Evolutionary conservation across 345 rosid species (phyloP), one percentile per base, ranked within the genome.

Genomic region (Syzygium jambos): DNA sequence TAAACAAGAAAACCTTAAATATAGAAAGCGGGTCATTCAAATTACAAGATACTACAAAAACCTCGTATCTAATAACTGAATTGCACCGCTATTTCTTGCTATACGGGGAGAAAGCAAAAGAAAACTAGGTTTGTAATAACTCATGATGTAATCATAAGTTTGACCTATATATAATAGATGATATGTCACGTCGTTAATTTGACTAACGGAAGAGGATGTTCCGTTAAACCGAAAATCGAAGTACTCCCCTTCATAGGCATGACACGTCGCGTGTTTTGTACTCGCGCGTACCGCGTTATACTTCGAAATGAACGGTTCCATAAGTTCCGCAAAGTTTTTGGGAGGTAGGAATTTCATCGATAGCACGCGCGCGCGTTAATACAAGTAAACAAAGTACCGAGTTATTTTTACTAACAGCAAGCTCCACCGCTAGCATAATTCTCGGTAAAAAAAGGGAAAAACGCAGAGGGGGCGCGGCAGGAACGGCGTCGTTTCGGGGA

Each of bases 361-460:
- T 34, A 29, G 14, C 78, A 0, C 34, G 41, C 1, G 41, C 30
- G 16, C 5, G 3, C 9, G 19, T 30, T 30, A 65, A 29, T 7
- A 30, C 22, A 7, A 65, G 78, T 30, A 30, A 65, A 25, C 10
- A 51, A 68, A 5, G 23, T 34, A 4, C 0, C 0, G 3, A 0
- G 3, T 9, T 9, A 17, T 68, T 17, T 30, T 30, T 1, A 17
- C 78, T 1, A 30, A 30, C 78, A 30, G 14, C 46, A 43, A 43
- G 46, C 46, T 43, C 46, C 19, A 2, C 78, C 43, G 10, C 25
- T 68, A 9, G 59, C 22, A 52, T 4, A 41, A 4, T 41, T 5
- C 43, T 41, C 6, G 43, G 43, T 41, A 41, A 41, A 6, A 41
- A 6, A 43, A 43, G 4, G 6, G 6, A 43, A 43, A 6, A 43